Percentiles rank a stretch among this genome's conserved stretches.
phyloP scores from a whole-genome alignment of 345 rosid species.

The Heritiera fomes region DNA sequence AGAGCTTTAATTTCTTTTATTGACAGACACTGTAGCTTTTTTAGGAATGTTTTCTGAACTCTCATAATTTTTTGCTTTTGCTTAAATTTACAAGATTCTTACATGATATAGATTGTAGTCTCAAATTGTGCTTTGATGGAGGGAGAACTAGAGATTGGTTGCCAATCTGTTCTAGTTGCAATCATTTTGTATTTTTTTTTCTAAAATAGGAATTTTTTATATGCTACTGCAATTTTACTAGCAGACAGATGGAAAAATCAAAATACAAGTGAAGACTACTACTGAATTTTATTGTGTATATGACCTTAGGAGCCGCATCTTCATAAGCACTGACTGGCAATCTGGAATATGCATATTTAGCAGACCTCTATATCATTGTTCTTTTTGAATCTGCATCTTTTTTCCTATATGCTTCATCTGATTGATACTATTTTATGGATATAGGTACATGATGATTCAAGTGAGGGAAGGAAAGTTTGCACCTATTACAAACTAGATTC shows the following conservation, averaged over 20 bases:
- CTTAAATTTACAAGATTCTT: slow-evolving; percentile 4
- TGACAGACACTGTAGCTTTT: neutral
- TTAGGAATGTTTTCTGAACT: neutral
- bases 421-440: slow-evolving; percentile 17
- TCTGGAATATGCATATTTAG: neutral
- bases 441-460: slow-evolving; percentile 86
- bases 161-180: neutral
- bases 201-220: neutral
- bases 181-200: neutral
- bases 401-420: neutral
- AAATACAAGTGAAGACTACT: neutral
- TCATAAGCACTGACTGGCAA: neutral
- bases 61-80: neutral
- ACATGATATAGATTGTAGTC: neutral
- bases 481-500: slow-evolving; percentile 84
- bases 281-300: neutral
- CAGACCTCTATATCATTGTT: neutral
- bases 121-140: neutral
- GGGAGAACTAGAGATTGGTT: neutral
- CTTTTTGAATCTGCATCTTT: neutral
- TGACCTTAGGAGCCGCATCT: neutral
- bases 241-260: neutral
- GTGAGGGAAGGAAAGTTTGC: slow-evolving; percentile 91
- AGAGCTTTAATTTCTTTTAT: neutral
- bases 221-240: neutral